These are phyloP conservation scores for Pestalotiopsis fici DNA, from an alignment of 2,329 filamentous ascomycete species.

Conservation along the genomic window DNA sequence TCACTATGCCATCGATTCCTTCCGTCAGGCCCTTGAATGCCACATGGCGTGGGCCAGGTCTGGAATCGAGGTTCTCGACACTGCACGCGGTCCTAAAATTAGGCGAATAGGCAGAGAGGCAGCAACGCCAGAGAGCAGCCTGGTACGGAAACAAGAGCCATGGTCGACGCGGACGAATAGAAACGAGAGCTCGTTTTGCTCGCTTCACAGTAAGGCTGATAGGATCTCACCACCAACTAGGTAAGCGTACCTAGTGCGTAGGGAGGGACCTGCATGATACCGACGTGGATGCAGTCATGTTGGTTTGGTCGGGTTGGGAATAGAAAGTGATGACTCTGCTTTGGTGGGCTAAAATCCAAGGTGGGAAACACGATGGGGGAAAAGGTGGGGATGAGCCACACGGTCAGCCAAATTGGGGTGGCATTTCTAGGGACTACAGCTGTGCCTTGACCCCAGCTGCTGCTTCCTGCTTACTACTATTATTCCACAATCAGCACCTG, in stretches of 20 bases:
- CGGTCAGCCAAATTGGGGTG: neutral
- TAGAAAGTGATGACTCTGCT: neutral
- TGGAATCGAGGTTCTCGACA: neutral
- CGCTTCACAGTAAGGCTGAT: conserved; percentile 4
- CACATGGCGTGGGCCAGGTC: neutral
- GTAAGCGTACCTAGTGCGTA: neutral
- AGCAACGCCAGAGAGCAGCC: neutral
- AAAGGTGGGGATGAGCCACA: neutral
- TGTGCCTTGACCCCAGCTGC: neutral
- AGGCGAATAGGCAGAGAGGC: neutral
- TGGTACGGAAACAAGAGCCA: neutral
- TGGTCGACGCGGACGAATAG: neutral
- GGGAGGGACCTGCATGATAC: neutral
- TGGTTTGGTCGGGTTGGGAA: too few species aligned
- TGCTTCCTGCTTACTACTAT: neutral
- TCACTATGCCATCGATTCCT: neutral
- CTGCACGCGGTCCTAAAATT: neutral
- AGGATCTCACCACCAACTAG: neutral
- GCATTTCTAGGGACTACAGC: neutral
- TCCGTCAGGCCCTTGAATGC: neutral
- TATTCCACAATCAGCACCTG: neutral
- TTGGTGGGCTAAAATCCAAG: neutral
- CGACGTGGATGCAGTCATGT: neutral
- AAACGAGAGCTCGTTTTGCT: neutral
- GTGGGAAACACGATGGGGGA: neutral